Percentiles rank a stretch among this genome's conserved stretches.
These are phyloP conservation scores for Sarocladium kiliense DNA, from an alignment of 2,329 filamentous ascomycete genomes.

Conservation along the genomic window DNA sequence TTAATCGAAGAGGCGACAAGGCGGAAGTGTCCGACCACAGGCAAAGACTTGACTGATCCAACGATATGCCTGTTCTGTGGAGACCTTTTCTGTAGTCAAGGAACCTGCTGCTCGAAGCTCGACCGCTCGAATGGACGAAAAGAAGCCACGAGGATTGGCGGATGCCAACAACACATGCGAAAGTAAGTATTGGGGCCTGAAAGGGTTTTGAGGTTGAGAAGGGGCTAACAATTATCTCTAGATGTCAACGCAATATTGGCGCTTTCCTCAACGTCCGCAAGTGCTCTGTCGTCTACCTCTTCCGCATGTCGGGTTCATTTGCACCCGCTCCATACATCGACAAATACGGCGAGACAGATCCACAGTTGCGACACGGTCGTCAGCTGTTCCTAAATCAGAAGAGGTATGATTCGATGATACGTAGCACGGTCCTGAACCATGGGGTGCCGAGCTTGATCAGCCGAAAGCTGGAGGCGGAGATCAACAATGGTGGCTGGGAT, in stretches of 20 bases:
- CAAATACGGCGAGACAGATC: conserved; percentile 90
- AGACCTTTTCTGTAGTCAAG: conserved; percentile 94
- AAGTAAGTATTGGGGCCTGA: too few species aligned
- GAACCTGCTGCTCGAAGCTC: conserved; percentile 77
- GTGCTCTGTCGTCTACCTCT: conserved; percentile 84
- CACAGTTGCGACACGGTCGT: conserved; percentile 79
- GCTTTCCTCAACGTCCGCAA: conserved; percentile 96
- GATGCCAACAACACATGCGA: conserved; percentile 84
- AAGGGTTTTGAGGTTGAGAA: not conserved
- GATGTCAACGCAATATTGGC: conserved; percentile 86
- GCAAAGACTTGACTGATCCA: conserved; percentile 86
- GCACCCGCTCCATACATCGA: conserved; percentile 89
- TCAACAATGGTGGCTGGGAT: conserved; percentile 98
- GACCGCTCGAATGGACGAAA: conserved; percentile 38
- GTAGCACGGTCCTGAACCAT: conserved; percentile 82
- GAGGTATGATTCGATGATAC: conserved; percentile 81
- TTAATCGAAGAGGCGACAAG: conserved; percentile 89
- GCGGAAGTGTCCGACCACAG: conserved; percentile 78
- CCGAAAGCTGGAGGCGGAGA: conserved; percentile 85
- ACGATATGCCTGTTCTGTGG: conserved; percentile 92
- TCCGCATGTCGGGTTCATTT: conserved; percentile 77
- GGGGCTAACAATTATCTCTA: conserved; percentile 27
- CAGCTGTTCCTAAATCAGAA: conserved; percentile 92
- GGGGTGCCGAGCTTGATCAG: conserved; percentile 85
- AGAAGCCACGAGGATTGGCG: conserved; percentile 56